phyloP scores from a whole-genome alignment of 108 stramenopile species.

The Halocafeteria seosinensis region DNA sequence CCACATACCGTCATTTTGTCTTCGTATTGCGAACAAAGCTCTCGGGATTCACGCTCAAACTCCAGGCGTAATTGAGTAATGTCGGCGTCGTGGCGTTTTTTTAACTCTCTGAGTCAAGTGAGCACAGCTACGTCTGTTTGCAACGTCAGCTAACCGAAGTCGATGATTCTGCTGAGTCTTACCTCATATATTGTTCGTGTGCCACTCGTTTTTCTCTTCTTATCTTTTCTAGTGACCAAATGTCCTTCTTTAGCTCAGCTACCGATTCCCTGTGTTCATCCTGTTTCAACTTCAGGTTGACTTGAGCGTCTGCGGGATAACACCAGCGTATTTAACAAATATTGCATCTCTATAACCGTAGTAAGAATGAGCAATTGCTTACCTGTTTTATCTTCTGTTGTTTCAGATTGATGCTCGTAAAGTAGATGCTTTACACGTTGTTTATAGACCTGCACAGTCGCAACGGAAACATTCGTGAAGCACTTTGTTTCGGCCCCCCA shows the following conservation, averaged over 20 bases:
- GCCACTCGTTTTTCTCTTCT: constrained; percentile 33
- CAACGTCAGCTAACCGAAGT: too few relatives aligned
- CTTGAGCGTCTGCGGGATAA: constrained; percentile 29
- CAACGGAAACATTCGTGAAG: too few relatives aligned
- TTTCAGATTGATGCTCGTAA: constrained; percentile 46
- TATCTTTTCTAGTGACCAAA: constrained; percentile 23
- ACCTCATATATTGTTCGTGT: constrained; percentile 38
- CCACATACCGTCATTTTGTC: too few relatives aligned
- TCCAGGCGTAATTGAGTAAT: constrained; percentile 35
- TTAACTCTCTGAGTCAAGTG: too few relatives aligned
- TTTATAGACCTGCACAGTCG: constrained; percentile 41
- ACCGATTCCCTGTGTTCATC: constrained; percentile 32
- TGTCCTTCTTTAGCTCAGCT: constrained; percentile 33
- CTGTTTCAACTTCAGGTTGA: constrained; percentile 37
- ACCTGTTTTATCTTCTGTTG: constrained; percentile 30
- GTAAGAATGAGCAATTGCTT: too few relatives aligned
- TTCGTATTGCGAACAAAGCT: constrained; percentile 23
- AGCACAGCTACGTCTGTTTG: too few relatives aligned
- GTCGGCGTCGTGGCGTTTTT: neutral
- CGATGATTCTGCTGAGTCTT: too few relatives aligned
- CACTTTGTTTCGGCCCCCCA: too few relatives aligned
- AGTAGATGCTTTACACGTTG: constrained; percentile 51
- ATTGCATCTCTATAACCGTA: too few relatives aligned
- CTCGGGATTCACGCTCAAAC: constrained; percentile 32
- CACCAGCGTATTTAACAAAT: too few relatives aligned